Evolutionary conservation across 305 asterid species (phyloP).

Genomic region (Solanum hybrid): DNA sequence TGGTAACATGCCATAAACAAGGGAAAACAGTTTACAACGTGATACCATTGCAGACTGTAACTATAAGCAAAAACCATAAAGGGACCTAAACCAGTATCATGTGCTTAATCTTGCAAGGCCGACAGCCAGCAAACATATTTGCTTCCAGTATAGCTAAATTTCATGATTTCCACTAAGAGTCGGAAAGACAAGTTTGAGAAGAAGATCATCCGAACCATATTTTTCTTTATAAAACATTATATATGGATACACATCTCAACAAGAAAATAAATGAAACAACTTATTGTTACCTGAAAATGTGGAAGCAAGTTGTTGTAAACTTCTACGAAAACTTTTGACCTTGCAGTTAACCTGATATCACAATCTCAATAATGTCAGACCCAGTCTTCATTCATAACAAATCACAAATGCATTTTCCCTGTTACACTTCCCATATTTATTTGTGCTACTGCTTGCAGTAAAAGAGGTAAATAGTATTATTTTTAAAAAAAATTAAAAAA

Average conservation of each 20-base stretch:
- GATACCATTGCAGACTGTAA: background rate
- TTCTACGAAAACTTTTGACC: conserved; percentile 43
- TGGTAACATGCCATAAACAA: background rate
- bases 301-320: conserved; percentile 49
- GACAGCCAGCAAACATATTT: background rate
- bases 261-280: conserved; percentile 8
- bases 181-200: background rate
- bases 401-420: background rate
- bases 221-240: background rate
- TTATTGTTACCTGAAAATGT: conserved; percentile 55
- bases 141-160: background rate
- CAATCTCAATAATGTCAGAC: conserved; percentile 3
- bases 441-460: background rate
- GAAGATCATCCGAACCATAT: background rate
- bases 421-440: background rate
- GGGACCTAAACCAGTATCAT: background rate
- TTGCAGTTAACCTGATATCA: conserved; percentile 51
- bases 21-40: background rate
- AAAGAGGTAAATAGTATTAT: background rate
- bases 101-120: background rate
- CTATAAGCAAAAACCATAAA: background rate
- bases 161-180: background rate
- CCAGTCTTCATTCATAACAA: background rate
- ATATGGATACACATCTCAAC: background rate
- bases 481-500: too few relatives aligned